These are phyloP conservation scores for Musa balbisiana DNA, from an alignment of 202 grass and related monocot genomes.

Conservation along the genomic window DNA sequence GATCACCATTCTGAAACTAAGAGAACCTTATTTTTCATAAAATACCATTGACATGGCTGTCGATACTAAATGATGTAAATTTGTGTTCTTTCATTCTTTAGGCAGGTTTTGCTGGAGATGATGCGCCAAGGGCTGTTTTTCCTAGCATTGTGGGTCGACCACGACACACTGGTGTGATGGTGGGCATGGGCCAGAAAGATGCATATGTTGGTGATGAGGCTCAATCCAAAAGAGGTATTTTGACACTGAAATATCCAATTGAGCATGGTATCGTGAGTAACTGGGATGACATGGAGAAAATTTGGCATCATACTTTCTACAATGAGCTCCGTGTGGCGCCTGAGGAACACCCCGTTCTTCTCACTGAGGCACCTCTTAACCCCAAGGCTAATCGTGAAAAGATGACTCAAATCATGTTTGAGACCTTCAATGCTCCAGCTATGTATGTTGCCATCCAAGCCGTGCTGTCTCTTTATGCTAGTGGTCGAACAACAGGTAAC, in stretches of 20 bases:
- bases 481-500: conserved; percentile 12
- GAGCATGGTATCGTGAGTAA: background rate
- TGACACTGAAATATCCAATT: background rate
- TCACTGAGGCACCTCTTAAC: conserved; percentile 10
- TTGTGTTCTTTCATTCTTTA: background rate
- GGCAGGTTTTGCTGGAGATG: conserved; percentile 1
- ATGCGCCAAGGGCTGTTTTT: background rate
- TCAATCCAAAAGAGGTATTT: background rate
- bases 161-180: background rate
- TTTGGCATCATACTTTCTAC: background rate
- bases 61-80: too few relatives aligned
- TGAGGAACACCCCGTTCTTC: background rate
- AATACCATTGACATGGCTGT: too few relatives aligned
- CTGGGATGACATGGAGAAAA: conserved; percentile 4
- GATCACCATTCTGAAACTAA: too few relatives aligned
- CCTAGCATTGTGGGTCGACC: background rate
- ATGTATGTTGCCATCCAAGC: conserved; percentile 3
- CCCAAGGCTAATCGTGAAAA: conserved; percentile 13
- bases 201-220: background rate
- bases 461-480: conserved; percentile 4
- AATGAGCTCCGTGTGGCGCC: background rate
- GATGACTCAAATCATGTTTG: conserved; percentile 15
- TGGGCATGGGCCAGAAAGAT: background rate
- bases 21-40: too few relatives aligned
- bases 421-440: conserved; percentile 3